A percentile compares a stretch with the other conserved stretches of the same genome.
Evolutionary conservation across 768 basidiomycete genomes (phyloP).

Genomic region (Lactifluus echinatus): DNA sequence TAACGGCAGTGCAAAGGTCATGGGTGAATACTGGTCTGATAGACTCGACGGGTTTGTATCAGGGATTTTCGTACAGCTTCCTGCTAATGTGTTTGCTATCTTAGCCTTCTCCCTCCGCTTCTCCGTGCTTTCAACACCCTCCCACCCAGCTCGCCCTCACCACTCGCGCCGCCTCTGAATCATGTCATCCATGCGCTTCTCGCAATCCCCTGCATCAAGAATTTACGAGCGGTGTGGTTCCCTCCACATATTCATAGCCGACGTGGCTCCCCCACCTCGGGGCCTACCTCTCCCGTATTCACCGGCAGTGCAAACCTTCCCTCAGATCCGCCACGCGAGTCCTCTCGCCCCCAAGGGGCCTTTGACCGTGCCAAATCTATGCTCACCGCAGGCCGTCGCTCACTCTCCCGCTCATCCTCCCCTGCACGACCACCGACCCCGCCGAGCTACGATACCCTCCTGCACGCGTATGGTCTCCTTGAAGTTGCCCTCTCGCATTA

Average conservation of each 20-base stretch:
- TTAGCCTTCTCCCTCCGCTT: constrained; percentile 52
- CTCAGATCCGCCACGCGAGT: constrained; percentile 18
- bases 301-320: constrained; percentile 12
- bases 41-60: constrained; percentile 54
- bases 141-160: constrained; percentile 50
- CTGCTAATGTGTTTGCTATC: neutral
- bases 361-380: constrained; percentile 53
- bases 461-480: constrained; percentile 59
- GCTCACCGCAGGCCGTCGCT: constrained; percentile 42
- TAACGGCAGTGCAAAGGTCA: constrained; percentile 33
- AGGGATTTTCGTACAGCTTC: neutral
- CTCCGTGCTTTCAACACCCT: constrained; percentile 62
- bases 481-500: constrained; percentile 51
- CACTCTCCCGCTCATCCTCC: constrained; percentile 28
- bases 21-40: constrained; percentile 70
- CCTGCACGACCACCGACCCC: constrained; percentile 37
- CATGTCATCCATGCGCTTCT: constrained; percentile 80
- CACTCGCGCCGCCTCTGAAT: constrained; percentile 62
- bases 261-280: constrained; percentile 28
- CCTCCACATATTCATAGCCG: constrained; percentile 27
- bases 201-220: constrained; percentile 56
- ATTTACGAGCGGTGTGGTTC: constrained; percentile 57
- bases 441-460: constrained; percentile 40
- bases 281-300: constrained; percentile 26
- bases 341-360: constrained; percentile 24